These are phyloP conservation scores for Amanita muscaria DNA, from an alignment of 768 basidiomycete genomes.

Conservation along the genomic window DNA sequence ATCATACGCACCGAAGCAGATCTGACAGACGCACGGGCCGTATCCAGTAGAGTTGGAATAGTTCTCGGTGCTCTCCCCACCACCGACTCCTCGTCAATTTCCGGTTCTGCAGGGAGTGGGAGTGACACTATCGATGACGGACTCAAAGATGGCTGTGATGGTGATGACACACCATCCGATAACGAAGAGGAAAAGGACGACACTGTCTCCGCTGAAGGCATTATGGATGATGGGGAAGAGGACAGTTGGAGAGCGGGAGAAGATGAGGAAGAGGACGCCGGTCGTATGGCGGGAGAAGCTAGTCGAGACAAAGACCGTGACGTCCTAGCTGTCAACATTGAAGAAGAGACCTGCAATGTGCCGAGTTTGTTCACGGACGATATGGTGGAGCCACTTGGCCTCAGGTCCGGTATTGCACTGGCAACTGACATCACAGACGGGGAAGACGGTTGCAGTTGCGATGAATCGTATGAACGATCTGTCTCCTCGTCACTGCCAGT, in stretches of 20 bases:
- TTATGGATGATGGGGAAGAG: conserved; percentile 24
- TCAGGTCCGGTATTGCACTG: conserved; percentile 58
- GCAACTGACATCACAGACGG: conserved; percentile 47
- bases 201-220: conserved; percentile 22
- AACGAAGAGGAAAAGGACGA: conserved; percentile 26
- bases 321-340: conserved; percentile 29
- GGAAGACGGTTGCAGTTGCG: conserved; percentile 59
- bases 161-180: conserved; percentile 23
- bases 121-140: conserved; percentile 29
- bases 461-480: conserved; percentile 68
- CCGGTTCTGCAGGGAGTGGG: conserved; percentile 25
- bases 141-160: conserved; percentile 37
- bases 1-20: neutral
- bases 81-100: conserved; percentile 12
- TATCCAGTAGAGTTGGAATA: conserved; percentile 46
- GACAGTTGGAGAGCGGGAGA: too few relatives aligned
- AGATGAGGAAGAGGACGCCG: too few relatives aligned
- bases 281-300: neutral
- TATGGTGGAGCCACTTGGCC: conserved; percentile 47
- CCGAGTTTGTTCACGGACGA: conserved; percentile 29
- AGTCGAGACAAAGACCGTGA: conserved; percentile 27
- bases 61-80: conserved; percentile 8
- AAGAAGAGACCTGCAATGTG: conserved; percentile 21
- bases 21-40: conserved; percentile 17
- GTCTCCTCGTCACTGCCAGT: conserved; percentile 41